These are phyloP conservation scores for Phyllosticta citribraziliensis DNA, from an alignment of 2,329 filamentous ascomycete species.

Conservation along the genomic window DNA sequence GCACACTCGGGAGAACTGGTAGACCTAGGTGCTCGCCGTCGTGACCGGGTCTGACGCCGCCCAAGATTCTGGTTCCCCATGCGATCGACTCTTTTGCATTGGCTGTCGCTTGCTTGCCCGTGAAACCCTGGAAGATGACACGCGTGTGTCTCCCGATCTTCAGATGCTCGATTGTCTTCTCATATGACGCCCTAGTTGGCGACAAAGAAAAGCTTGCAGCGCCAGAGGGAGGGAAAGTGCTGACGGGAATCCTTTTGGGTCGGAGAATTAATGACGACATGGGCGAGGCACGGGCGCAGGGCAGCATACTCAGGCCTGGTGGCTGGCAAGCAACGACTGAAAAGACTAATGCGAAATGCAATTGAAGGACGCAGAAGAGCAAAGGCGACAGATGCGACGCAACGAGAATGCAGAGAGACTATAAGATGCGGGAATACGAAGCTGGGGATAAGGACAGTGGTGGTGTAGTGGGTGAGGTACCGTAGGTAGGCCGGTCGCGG, in stretches of 20 bases:
- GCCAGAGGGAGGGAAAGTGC: neutral
- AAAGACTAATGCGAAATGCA: neutral
- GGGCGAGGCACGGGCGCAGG: neutral
- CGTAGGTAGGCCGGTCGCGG: neutral
- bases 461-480: neutral
- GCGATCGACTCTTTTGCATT: constrained; percentile 67
- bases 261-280: neutral
- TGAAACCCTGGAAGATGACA: constrained; percentile 64
- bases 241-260: neutral
- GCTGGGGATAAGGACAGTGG: constrained; percentile 1
- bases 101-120: constrained; percentile 58
- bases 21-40: constrained; percentile 63
- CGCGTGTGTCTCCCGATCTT: constrained; percentile 57
- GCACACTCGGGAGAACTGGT: constrained; percentile 60
- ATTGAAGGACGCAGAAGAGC: neutral
- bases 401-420: constrained; percentile 5
- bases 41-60: constrained; percentile 59
- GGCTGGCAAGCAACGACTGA: neutral
- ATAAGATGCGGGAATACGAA: neutral
- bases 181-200: constrained; percentile 35
- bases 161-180: constrained; percentile 55
- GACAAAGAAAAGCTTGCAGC: constrained; percentile 21
- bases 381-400: neutral
- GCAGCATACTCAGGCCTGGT: neutral
- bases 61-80: constrained; percentile 73